Conservation (phyloP, 2,329 filamentous ascomycete genomes). For the Biscogniauxia sp. region DNA sequence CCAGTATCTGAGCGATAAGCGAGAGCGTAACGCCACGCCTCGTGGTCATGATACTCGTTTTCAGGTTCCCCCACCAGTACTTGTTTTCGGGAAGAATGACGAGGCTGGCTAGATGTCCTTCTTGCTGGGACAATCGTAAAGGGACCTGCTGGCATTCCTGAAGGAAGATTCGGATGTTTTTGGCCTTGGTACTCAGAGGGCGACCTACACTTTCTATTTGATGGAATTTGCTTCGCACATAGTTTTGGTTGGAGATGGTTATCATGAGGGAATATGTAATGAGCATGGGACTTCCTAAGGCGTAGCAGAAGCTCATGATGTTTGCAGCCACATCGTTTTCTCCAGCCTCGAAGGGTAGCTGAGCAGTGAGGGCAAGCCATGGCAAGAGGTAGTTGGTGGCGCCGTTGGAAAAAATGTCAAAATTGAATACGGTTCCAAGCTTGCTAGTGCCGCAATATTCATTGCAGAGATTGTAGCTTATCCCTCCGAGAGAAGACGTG, state of each 20-base stretch:
- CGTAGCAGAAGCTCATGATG: conserved; percentile 19
- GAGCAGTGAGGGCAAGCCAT: conserved; percentile 21
- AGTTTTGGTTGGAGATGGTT: conserved; percentile 21
- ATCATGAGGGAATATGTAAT: conserved; percentile 21
- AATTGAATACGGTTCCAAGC: conserved; percentile 11
- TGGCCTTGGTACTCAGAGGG: conserved; percentile 1
- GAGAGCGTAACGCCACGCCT: conserved; percentile 16
- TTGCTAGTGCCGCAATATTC: conserved; percentile 6
- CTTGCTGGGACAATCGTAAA: conserved; percentile 11
- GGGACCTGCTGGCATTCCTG: conserved; percentile 18
- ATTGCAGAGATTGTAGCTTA: conserved; percentile 2
- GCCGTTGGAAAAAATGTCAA: conserved; percentile 14
- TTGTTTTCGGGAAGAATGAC: conserved; percentile 14
- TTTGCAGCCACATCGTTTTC: conserved; percentile 13
- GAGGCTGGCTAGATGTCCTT: conserved; percentile 15
- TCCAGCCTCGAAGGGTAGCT: conserved; percentile 22
- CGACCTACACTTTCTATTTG: conserved; percentile 8
- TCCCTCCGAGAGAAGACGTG: not conserved
- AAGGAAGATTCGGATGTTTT: conserved; percentile 15
- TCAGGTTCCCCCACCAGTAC: conserved; percentile 16
- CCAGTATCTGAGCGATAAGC: conserved; percentile 15
- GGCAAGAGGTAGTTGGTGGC: conserved; percentile 19
- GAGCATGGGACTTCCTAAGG: conserved; percentile 20
- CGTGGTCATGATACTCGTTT: conserved; percentile 9
- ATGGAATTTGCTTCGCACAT: conserved; percentile 11